A percentile compares a stretch with the other conserved stretches of the same genome.
phyloP scores from a whole-genome alignment of 2,329 filamentous ascomycete genomes.

The Penicillium psychrosexuale region DNA sequence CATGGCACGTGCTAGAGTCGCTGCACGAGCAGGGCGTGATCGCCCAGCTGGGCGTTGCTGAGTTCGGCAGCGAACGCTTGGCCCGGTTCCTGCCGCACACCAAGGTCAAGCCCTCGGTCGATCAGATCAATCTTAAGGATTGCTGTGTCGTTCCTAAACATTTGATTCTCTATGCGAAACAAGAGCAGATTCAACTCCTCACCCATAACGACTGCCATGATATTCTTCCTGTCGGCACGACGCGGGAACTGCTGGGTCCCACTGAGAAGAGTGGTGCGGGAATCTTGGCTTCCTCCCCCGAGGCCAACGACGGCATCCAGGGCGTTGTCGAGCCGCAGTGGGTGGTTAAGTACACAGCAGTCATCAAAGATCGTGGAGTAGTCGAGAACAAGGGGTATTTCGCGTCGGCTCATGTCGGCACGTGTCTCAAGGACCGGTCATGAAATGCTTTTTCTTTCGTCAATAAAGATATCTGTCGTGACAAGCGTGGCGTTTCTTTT shows the following conservation, averaged over 20 bases:
- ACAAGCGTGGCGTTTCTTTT: slow-evolving; percentile 23
- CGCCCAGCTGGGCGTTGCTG: slow-evolving; percentile 75
- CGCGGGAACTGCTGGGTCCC: slow-evolving; percentile 76
- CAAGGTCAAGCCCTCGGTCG: slow-evolving; percentile 70
- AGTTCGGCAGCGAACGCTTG: slow-evolving; percentile 84
- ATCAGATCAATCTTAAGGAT: slow-evolving; percentile 95
- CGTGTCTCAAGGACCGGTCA: slow-evolving; percentile 38
- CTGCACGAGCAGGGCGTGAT: slow-evolving; percentile 70
- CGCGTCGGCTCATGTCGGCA: slow-evolving; percentile 70
- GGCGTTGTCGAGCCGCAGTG: slow-evolving; percentile 84
- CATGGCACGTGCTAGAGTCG: slow-evolving; percentile 65
- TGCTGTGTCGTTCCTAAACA: slow-evolving; percentile 94
- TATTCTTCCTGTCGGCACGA: slow-evolving; percentile 79
- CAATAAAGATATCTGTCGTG: slow-evolving; percentile 10
- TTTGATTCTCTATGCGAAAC: slow-evolving; percentile 77
- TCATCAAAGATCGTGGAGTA: slow-evolving; percentile 87
- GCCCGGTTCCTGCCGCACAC: slow-evolving; percentile 71
- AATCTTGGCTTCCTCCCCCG: slow-evolving; percentile 63
- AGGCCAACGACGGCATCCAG: slow-evolving; percentile 55
- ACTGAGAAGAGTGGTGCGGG: slow-evolving; percentile 71
- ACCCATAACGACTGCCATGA: slow-evolving; percentile 95
- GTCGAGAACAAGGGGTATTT: slow-evolving; percentile 99
- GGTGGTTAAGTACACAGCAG: slow-evolving; percentile 96
- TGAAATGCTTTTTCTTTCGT: slow-evolving; percentile 17
- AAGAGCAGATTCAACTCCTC: slow-evolving; percentile 77